Conservation (phyloP, 768 basidiomycete genomes). For the Xanthoconium purpureum region DNA sequence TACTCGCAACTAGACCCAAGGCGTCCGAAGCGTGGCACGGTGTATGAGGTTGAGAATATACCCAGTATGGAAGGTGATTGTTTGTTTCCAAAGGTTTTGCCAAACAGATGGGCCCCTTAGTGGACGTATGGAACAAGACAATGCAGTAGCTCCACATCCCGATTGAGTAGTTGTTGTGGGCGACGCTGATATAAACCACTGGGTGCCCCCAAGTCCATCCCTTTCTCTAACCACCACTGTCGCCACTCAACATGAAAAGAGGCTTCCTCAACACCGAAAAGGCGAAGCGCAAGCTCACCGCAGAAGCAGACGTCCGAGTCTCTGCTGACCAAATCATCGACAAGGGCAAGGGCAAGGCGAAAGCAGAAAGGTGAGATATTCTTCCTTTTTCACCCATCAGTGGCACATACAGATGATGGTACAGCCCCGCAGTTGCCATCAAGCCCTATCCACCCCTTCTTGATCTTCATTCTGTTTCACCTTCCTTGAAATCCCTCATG, state of each 20-base stretch:
- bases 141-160: too few species aligned
- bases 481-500: too few species aligned
- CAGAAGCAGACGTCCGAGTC: slow-evolving; percentile 21
- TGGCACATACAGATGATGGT: not conserved
- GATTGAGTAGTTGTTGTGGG: too few species aligned
- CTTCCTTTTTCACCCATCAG: not conserved
- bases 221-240: not conserved
- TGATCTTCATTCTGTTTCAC: slow-evolving; percentile 8
- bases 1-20: not conserved
- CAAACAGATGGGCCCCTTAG: not conserved
- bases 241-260: slow-evolving; percentile 20
- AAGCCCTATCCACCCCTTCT: not conserved
- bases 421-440: not conserved
- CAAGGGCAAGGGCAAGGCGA: slow-evolving; percentile 1
- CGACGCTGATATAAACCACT: too few species aligned
- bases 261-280: slow-evolving; percentile 24
- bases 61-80: slow-evolving; percentile 13
- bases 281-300: slow-evolving; percentile 24
- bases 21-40: not conserved
- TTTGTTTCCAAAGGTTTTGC: slow-evolving; percentile 16
- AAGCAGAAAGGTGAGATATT: slow-evolving; percentile 2
- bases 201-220: too few species aligned
- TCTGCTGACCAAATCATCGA: too few species aligned
- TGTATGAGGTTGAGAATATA: not conserved
- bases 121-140: too few species aligned